A percentile compares a stretch with the other conserved stretches of the same genome.
Conservation (phyloP, 768 basidiomycete species). For the Multifurca ochricompacta region DNA sequence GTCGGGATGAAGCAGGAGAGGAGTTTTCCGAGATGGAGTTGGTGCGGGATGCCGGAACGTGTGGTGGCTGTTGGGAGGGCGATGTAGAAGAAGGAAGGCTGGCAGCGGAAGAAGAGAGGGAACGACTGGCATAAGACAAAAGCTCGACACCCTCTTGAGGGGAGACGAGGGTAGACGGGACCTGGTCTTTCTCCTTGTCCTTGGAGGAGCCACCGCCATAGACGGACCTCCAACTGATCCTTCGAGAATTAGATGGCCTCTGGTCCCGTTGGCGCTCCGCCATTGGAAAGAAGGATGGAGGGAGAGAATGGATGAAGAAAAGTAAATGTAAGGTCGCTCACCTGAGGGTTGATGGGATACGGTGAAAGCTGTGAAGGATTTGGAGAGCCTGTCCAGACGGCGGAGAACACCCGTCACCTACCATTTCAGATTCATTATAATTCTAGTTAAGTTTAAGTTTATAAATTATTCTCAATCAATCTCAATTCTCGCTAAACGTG, state of each 20-base stretch:
- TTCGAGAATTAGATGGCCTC: conserved; percentile 22
- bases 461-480: background rate
- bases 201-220: conserved; percentile 22
- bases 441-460: background rate
- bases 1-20: conserved; percentile 23
- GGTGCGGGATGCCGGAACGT: conserved; percentile 22
- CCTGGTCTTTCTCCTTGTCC: conserved; percentile 22
- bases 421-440: background rate
- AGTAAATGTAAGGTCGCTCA: conserved; percentile 10
- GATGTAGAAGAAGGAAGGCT: conserved; percentile 21
- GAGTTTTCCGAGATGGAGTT: conserved; percentile 23
- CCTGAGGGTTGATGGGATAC: conserved; percentile 3
- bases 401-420: conserved; percentile 1
- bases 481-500: background rate
- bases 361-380: conserved; percentile 6
- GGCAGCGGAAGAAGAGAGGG: conserved; percentile 19
- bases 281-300: conserved; percentile 19
- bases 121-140: conserved; percentile 23
- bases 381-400: background rate
- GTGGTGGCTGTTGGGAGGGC: conserved; percentile 9
- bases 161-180: conserved; percentile 19
- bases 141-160: conserved; percentile 30
- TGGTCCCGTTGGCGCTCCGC: conserved; percentile 21
- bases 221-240: conserved; percentile 26
- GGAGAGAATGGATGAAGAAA: background rate